These are phyloP conservation scores for Trichoderma sp. DNA, from an alignment of 2,329 filamentous ascomycete species.

Conservation along the genomic window DNA sequence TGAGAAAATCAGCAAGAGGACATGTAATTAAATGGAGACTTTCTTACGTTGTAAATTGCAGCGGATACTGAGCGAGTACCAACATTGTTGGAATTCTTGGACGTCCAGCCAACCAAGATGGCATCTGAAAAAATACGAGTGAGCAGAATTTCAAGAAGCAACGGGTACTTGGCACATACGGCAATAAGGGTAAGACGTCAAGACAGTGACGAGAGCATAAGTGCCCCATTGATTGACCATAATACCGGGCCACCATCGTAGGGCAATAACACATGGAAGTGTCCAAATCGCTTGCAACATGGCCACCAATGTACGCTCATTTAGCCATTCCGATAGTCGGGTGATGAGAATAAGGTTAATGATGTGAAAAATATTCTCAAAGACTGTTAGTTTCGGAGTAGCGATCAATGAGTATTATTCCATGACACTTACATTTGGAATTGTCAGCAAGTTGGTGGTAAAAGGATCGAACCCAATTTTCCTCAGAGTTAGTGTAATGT, in stretches of 20 bases:
- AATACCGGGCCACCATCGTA: conserved; percentile 11
- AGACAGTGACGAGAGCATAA: conserved; percentile 7
- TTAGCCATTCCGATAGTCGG: neutral
- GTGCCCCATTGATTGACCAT: conserved; percentile 14
- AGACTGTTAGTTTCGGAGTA: neutral
- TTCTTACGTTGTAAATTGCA: conserved; percentile 8
- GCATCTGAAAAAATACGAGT: neutral
- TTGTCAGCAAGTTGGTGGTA: conserved; percentile 3
- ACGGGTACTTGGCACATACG: neutral
- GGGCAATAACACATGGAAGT: conserved; percentile 10
- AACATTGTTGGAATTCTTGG: conserved; percentile 12
- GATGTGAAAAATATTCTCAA: conserved; percentile 7
- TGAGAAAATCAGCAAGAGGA: neutral
- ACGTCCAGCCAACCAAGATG: conserved; percentile 10
- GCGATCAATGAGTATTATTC: neutral
- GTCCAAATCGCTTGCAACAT: conserved; percentile 11
- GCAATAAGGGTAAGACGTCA: conserved; percentile 15
- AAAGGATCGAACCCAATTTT: conserved; percentile 15
- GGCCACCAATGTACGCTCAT: neutral
- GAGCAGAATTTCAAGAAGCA: neutral
- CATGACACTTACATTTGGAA: neutral
- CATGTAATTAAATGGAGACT: neutral
- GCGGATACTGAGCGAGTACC: conserved; percentile 8
- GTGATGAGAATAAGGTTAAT: conserved; percentile 10
- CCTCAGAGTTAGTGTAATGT: conserved; percentile 5